Evolutionary conservation across 352 stramenopile species (phyloP).

Genomic region (Pythium periplocum): DNA sequence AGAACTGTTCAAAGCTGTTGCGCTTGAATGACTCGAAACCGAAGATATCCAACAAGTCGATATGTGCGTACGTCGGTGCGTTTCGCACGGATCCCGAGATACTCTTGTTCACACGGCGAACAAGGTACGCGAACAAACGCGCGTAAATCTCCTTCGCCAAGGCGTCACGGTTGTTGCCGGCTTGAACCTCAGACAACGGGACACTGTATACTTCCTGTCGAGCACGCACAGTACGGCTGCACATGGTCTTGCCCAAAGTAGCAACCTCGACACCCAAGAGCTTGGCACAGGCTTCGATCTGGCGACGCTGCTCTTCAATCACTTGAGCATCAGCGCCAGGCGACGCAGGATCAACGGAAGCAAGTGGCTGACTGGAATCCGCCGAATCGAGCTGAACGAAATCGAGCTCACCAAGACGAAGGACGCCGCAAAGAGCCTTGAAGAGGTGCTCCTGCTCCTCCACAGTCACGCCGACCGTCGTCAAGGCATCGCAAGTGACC

Average conservation of each 20-base stretch:
- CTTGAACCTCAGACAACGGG: slow-evolving; percentile 61
- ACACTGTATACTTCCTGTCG: slow-evolving; percentile 82
- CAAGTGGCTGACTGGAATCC: slow-evolving; percentile 64
- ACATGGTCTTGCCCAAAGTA: slow-evolving; percentile 62
- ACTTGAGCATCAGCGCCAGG: slow-evolving; percentile 17
- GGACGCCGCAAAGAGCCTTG: slow-evolving; percentile 60
- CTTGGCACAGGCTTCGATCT: slow-evolving; percentile 59
- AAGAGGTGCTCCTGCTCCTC: slow-evolving; percentile 74
- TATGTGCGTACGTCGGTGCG: slow-evolving; percentile 63
- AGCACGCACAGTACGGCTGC: slow-evolving; percentile 76
- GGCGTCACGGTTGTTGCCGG: slow-evolving; percentile 89
- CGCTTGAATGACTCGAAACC: slow-evolving; percentile 94
- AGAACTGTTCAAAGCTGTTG: slow-evolving; percentile 95
- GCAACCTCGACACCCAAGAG: slow-evolving; percentile 66
- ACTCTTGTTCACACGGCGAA: slow-evolving; percentile 82
- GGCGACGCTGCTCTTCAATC: slow-evolving; percentile 46
- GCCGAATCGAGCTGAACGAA: slow-evolving; percentile 74
- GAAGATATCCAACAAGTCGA: slow-evolving; percentile 97
- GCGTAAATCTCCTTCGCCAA: slow-evolving; percentile 94
- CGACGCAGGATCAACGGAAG: slow-evolving; percentile 23
- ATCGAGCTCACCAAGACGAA: slow-evolving; percentile 77
- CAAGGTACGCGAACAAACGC: slow-evolving; percentile 94
- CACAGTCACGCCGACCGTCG: slow-evolving; percentile 70
- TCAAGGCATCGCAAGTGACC: slow-evolving; percentile 71
- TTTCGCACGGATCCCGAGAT: slow-evolving; percentile 53